Base-by-base conservation (phyloP, 2,329 filamentous ascomycete genomes). In the Zymoseptoria ardabiliae region DNA sequence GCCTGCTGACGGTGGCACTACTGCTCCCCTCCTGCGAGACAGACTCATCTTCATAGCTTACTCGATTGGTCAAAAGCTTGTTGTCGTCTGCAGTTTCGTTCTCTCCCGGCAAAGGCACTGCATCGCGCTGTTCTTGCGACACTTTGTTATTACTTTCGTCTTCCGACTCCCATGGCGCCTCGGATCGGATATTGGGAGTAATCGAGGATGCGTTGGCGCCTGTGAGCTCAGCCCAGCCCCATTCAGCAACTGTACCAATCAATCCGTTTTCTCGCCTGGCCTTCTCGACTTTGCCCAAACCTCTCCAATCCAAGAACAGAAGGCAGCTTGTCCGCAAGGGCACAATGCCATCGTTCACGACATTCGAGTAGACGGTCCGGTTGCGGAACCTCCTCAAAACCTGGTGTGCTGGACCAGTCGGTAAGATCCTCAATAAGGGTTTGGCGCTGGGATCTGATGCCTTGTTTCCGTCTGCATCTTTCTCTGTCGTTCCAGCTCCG, bases 301-400 rank as follows among this genome's bases (percentile, higher is more conserved):
- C 94, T 74, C 92, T 89, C 94, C 94, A 99, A 72, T 99, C 94
- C 1, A 99, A 78, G 70, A 99, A 99, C 5, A 99, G 77, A n/a
- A 99, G 79, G 73, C 93, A 99, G 63, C 93, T 97, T 4, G 94
- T 99, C 21, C 94, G 85, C 35, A 99, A 77, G 2, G 94, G 94
- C 4, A 99, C 94, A 66, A 99, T 97, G 2, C 92, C 93, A 74
- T 97, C 93, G 70, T 97, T 97, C 66, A 97, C 93, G 11, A 97
- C 92, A 69, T 97, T 97, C 1, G 92, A 96, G 73, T 97, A 97
- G 1, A 97, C 81, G 0, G 94, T 97, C 17, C 93, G 82, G 72
- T 95, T 96, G 21, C 90, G 82, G 73, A 97, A 97, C 75, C 90
- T 91, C 71, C 88, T 87, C 49, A 97, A 76, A 1, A 92, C 93